Base-by-base conservation (phyloP, 441 rosid species). In the Macaranga tanarius region DNA sequence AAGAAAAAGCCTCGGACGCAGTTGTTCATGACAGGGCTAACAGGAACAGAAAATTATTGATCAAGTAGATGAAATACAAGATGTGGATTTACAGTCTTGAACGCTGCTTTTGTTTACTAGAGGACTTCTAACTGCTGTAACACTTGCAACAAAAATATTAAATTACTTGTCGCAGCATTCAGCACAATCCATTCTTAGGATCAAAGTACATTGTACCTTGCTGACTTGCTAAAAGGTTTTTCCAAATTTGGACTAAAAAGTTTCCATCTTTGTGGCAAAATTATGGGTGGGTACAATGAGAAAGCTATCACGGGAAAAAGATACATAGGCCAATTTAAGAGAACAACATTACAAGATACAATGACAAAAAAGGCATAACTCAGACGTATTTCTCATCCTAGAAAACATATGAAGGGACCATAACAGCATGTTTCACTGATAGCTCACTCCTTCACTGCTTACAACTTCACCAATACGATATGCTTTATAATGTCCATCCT, bases 401-500 rank as follows among this genome's bases (percentile, higher is more conserved):
- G 57, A 66, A 8, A 54, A 8, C 12, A 62, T 2, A 4, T 0
- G 11, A 59, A 71, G 12, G 47, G 23, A 1, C 19, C 17, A 9
- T 19, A 10, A 47, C 15, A 7, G 44, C 42, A 66, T 17, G 25
- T 62, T 77, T 77, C 78, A 86, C 40, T 20, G 62, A 72, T 86
- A 90, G 69, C 76, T 85, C 63, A 92, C 97, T 62, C 97, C 97
- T 82, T 86, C 91, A 0, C 90, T 88, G 0, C 40, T 70, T 6
- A 85, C 82, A 67, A 92, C 95, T 79, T 91, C 93, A 20, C 99
- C 99, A 20, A 95, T 84, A 64, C 54, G 84, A 73, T 86, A 82
- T 6, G 92, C 90, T 58, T 72, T 81, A 73, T 75, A 77, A 16
- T 82, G 79, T 61, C 77, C 69, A 45, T 83, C 89, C 16, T 76